phyloP scores from a whole-genome alignment of 345 rosid species.

The Syzygium aqueum region DNA sequence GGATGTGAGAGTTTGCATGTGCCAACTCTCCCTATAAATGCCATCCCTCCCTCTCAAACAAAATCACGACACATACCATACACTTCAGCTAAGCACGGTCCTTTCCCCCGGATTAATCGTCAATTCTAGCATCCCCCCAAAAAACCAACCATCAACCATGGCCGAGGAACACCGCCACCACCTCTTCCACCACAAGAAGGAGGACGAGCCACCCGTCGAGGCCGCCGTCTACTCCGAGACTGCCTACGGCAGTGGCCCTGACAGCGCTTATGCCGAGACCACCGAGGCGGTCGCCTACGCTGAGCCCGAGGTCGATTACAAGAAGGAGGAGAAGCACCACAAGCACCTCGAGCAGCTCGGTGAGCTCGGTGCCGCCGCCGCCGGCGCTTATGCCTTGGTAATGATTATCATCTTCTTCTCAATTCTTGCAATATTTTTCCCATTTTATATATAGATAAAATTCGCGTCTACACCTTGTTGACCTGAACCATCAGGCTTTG shows the following conservation, averaged over 20 bases:
- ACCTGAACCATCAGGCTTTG: background rate
- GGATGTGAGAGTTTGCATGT: background rate
- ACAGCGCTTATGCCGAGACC: background rate
- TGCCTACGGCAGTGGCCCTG: background rate
- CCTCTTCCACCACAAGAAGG: slow-evolving; percentile 36
- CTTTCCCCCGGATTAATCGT: background rate
- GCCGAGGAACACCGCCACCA: slow-evolving; percentile 38
- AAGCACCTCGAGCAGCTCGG: slow-evolving; percentile 42
- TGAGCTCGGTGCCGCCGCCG: slow-evolving; percentile 29
- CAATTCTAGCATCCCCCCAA: background rate
- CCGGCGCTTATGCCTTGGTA: slow-evolving; percentile 53
- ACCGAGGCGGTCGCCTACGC: background rate
- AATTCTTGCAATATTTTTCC: background rate
- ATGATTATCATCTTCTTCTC: background rate
- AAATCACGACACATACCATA: background rate
- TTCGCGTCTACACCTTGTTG: background rate
- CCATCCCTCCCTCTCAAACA: background rate
- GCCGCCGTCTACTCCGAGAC: slow-evolving; percentile 10
- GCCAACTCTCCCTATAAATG: background rate
- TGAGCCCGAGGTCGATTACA: slow-evolving; percentile 17
- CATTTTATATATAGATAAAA: background rate
- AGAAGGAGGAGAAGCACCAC: slow-evolving; percentile 61
- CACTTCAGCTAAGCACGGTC: background rate
- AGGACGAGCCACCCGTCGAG: slow-evolving; percentile 13
- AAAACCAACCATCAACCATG: slow-evolving; percentile 7